A percentile compares a stretch with the other conserved stretches of the same genome.
These are phyloP conservation scores for Daldinia caldariorum DNA, from an alignment of 495 filamentous ascomycete genomes.

Conservation along the genomic window DNA sequence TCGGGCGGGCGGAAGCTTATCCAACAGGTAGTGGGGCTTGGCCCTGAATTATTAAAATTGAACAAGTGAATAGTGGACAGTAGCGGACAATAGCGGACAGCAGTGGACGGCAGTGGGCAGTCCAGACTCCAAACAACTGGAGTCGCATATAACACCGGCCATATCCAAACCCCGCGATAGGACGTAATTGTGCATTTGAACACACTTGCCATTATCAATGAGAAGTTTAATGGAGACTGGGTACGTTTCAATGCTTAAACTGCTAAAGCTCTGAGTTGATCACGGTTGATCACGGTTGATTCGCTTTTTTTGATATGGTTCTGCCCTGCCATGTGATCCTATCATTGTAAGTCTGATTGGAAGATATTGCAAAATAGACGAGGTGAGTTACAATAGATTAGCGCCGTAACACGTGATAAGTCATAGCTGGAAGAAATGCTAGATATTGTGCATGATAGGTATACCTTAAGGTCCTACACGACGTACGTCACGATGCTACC, in stretches of 20 bases:
- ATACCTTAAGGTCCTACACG: background rate
- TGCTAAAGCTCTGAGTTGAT: background rate
- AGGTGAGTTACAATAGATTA: background rate
- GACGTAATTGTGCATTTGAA: background rate
- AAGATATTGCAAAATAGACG: background rate
- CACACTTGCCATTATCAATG: background rate
- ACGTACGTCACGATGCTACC: conserved; percentile 24
- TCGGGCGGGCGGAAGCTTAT: conserved; percentile 42
- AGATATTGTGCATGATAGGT: background rate
- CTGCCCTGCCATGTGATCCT: background rate
- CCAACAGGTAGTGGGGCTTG: conserved; percentile 6
- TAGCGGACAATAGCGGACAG: too few species aligned
- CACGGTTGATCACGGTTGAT: too few species aligned
- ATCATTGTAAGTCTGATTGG: background rate
- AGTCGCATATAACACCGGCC: background rate
- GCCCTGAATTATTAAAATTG: conserved; percentile 7
- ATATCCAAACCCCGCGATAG: background rate
- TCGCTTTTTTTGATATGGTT: background rate
- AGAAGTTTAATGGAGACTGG: background rate
- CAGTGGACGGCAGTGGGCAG: too few species aligned
- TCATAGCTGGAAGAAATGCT: conserved; percentile 1
- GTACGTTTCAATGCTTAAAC: background rate
- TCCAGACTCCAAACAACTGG: background rate
- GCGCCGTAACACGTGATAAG: conserved; percentile 1
- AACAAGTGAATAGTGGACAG: background rate